Evolutionary conservation across 164 flowering plant species (phyloP), one percentile per base, ranked within the genome.

Genomic region (Cinnamomum chago): DNA sequence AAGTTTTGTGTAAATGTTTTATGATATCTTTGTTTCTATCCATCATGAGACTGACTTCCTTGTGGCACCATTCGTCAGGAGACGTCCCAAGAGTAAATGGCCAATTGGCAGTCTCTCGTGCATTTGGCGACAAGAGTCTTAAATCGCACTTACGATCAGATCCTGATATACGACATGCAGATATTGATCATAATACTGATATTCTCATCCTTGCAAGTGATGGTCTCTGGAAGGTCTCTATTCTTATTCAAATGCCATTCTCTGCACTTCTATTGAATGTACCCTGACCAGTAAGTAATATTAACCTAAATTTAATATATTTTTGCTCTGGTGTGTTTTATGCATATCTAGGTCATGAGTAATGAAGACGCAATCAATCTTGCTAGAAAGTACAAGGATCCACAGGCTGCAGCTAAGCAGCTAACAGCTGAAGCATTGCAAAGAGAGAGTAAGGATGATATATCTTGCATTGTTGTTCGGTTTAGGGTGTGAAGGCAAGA

Each of bases 41-140:
- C 22, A 17, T 67, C 69, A 27, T 15, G 18, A 28, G 18, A 55
- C 66, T 74, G 28, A 74, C 66, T 11, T 5, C 11, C 18, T 2
- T 67, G 17, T 76, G 74, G 25, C 35, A 71, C 62, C 50, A 58
- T 82, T 47, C 70, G 22, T 62, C 83, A 92, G 97, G 97, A 47
- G 94, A 92, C 76, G 97, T 92, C 73, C 92, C 97, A 23, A 79
- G 97, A 80, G 97, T 92, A 50, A 88, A 92, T 79, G 97, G 97
- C 7, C 95, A 89, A 76, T 79, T 92, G 76, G 97, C 97, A 51
- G 93, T 92, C 75, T 89, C 97, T 72, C 92, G 97, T 40, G 97
- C 97, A 70, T 92, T 92, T 75, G 97, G 97, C 67, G 97, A 92
- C 79, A 89, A 92, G 84, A 90, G 90, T 79, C 88, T 92, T 71